A percentile compares a stretch with the other conserved stretches of the same genome.
Evolutionary conservation across 2,329 filamentous ascomycete genomes (phyloP).

Genomic region (Aspergillus luchuensis): DNA sequence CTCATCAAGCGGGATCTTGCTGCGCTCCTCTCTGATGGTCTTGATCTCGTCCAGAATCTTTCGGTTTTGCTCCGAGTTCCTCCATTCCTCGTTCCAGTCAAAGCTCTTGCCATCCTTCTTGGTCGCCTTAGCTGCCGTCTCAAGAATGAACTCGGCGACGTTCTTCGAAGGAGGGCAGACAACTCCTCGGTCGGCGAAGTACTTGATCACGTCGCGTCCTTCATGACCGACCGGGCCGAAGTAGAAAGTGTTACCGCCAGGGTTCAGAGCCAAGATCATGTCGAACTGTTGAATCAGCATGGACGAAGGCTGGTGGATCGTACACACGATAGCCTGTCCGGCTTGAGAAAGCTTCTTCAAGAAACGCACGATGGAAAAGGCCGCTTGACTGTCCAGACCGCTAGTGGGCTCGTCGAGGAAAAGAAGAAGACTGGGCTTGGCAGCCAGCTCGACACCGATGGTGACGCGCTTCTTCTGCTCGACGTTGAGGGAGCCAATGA

Average conservation of each 20-base stretch:
- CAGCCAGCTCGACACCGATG: constrained; percentile 72
- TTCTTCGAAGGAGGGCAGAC: constrained; percentile 68
- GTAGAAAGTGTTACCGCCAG: constrained; percentile 71
- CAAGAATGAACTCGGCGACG: constrained; percentile 67
- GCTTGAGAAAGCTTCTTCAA: constrained; percentile 67
- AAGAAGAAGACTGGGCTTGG: constrained; percentile 66
- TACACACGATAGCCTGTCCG: constrained; percentile 72
- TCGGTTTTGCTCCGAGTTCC: constrained; percentile 62
- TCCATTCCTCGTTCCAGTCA: constrained; percentile 78
- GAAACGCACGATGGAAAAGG: constrained; percentile 69
- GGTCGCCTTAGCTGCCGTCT: constrained; percentile 62
- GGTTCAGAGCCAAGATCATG: constrained; percentile 70
- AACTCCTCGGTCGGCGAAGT: constrained; percentile 67
- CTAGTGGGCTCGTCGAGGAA: constrained; percentile 74
- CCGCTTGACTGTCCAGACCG: constrained; percentile 69
- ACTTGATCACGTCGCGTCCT: constrained; percentile 65
- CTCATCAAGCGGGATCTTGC: constrained; percentile 49
- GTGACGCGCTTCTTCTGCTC: constrained; percentile 73
- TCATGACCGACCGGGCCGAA: constrained; percentile 72
- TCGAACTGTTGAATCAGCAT: constrained; percentile 73
- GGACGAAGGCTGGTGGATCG: constrained; percentile 71
- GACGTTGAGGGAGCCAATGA: constrained; percentile 65
- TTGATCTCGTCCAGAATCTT: constrained; percentile 66
- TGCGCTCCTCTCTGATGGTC: constrained; percentile 61
- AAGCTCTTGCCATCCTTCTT: constrained; percentile 59